A percentile compares a stretch with the other conserved stretches of the same genome.
These are phyloP conservation scores for Thuja plicata DNA, from an alignment of 83 land plant genomes.

Conservation along the genomic window DNA sequence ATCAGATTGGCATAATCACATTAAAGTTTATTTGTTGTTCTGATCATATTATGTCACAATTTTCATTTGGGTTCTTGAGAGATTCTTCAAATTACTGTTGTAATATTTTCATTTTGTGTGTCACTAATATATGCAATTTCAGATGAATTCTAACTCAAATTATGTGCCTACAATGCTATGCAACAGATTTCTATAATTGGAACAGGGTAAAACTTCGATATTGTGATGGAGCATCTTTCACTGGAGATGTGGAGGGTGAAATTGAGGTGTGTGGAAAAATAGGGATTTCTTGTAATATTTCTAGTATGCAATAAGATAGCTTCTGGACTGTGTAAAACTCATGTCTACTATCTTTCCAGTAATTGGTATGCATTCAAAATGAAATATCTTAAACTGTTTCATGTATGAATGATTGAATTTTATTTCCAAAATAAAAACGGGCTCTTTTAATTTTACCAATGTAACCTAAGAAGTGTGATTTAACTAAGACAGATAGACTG, in stretches of 20 bases:
- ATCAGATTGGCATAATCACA: not conserved
- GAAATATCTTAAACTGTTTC: not conserved
- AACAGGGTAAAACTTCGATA: conserved; percentile 83
- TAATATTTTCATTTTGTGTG: not conserved
- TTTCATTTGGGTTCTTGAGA: not conserved
- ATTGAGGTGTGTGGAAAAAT: conserved; percentile 36
- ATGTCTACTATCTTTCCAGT: not conserved
- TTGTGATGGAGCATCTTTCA: conserved; percentile 89
- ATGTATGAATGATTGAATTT: not conserved
- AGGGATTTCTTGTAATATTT: not conserved
- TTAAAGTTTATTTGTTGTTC: not conserved
- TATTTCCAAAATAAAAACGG: not conserved
- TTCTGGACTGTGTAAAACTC: too few species aligned
- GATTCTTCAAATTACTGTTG: not conserved
- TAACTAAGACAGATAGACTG: too few species aligned
- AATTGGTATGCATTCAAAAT: not conserved
- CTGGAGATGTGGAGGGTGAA: conserved; percentile 47
- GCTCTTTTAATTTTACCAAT: not conserved
- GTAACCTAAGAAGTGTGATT: too few species aligned
- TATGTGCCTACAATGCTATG: not conserved
- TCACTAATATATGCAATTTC: not conserved
- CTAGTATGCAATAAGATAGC: not conserved
- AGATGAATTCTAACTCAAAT: not conserved
- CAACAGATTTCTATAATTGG: conserved; percentile 87
- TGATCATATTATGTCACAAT: not conserved